Base-by-base conservation (phyloP, 257 asterid species). In the Petrea volubilis region DNA sequence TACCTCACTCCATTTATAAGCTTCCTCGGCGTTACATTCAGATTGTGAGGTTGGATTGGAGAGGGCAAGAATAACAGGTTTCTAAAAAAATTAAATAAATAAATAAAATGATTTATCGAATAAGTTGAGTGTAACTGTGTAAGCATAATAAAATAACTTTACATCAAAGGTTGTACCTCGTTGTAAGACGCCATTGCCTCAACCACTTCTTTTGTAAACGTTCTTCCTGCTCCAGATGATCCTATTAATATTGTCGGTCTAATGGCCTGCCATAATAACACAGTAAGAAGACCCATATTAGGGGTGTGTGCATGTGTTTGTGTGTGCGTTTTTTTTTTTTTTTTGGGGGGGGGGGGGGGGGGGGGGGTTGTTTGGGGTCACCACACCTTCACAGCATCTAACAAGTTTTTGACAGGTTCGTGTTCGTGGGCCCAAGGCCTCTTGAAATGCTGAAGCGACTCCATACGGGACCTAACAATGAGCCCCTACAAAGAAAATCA, bases 41-140 rank as follows among this genome's bases (percentile, higher is more conserved):
- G 98, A 89, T 80, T 92, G 98, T 27, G 98, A 92, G 44, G 98
- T 92, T 14, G 98, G 98, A 85, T 92, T 92, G 53, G 98, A 92
- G 74, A 92, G 96, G 21, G 98, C 90, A 34, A 92, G 93, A 68
- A 92, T 88, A 41, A 92, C 70, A 24, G 98, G 96, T 82, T 85
- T 92, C 98, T 92, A 91, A 81, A 60, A 75, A 13, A 25, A 57
- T 2, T 5, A 38, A 38, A 38, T 5, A 38, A 38, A 38, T 3
- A 7, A 53, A 50, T 66, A 28, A 7, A 49, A 43, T 9, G n/a
- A 38, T 8, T n/a, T 24, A 20, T 7, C 5, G 34, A 41, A 46
- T 57, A 29, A 60, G 43, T 41, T 21, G 40, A 60, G 33, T 4
- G 59, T 21, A 46, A n/a, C 28, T 47, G 21, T 63, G 29, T 10